Evolutionary conservation across 306 rosid species (phyloP).

Genomic region (Quercus variabilis): DNA sequence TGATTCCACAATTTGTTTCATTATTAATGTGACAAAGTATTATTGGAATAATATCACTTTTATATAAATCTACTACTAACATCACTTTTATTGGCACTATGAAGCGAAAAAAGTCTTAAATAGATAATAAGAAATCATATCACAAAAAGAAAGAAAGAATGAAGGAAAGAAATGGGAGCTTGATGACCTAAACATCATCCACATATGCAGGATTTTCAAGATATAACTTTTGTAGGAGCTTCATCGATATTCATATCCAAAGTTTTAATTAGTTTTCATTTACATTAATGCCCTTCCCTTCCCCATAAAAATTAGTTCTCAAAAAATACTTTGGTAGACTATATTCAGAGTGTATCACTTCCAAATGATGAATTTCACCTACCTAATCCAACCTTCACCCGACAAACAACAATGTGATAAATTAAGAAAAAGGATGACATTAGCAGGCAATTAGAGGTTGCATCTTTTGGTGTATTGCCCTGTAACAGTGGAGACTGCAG

Average conservation of each 20-base stretch:
- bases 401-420: background rate
- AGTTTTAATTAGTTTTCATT: background rate
- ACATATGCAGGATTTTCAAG: background rate
- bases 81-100: too few relatives aligned
- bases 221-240: background rate
- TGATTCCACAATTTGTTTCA: too few relatives aligned
- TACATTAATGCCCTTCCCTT: background rate
- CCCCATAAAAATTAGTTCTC: background rate
- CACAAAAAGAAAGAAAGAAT: background rate
- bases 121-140: too few relatives aligned
- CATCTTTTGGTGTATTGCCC: conserved; percentile 33
- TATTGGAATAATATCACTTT: too few relatives aligned
- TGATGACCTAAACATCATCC: background rate
- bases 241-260: background rate
- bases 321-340: background rate
- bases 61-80: too few relatives aligned
- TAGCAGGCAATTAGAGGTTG: conserved; percentile 18
- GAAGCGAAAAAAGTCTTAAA: too few relatives aligned
- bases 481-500: conserved; percentile 59
- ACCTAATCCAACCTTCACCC: background rate
- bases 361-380: too few relatives aligned
- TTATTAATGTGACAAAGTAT: too few relatives aligned
- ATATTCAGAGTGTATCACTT: too few relatives aligned
- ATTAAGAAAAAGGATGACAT: background rate
- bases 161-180: background rate